Percentiles rank a stretch among this genome's conserved stretches.
Conservation (phyloP, 345 rosid species). For the Eucalyptus sp. region DNA sequence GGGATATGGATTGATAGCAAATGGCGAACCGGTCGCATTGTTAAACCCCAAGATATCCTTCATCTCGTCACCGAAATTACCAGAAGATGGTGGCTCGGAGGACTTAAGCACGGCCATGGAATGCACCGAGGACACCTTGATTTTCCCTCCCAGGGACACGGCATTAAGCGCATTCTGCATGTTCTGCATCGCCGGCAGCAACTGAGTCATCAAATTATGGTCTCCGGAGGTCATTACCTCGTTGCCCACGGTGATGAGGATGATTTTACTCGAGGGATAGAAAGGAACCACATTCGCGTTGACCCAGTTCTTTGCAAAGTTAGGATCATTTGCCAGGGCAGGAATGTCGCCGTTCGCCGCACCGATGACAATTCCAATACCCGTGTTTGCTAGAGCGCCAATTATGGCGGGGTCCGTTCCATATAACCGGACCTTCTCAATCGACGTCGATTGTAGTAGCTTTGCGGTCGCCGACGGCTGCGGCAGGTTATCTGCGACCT, state of each 20-base stretch:
- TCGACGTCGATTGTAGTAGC: slow-evolving; percentile 65
- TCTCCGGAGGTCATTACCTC: slow-evolving; percentile 47
- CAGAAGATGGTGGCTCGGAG: slow-evolving; percentile 78
- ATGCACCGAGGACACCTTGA: slow-evolving; percentile 79
- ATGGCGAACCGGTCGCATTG: slow-evolving; percentile 65
- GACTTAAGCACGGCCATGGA: slow-evolving; percentile 51
- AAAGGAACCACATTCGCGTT: slow-evolving; percentile 53
- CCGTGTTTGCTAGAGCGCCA: slow-evolving; percentile 66
- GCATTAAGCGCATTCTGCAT: slow-evolving; percentile 59
- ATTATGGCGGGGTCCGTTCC: slow-evolving; percentile 69
- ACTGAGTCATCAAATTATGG: slow-evolving; percentile 33
- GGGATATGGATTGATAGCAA: slow-evolving; percentile 75
- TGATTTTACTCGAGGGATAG: slow-evolving; percentile 76
- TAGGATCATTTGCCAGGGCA: slow-evolving; percentile 60
- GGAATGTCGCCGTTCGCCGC: slow-evolving; percentile 63
- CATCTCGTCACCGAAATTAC: slow-evolving; percentile 46
- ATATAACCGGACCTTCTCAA: slow-evolving; percentile 64
- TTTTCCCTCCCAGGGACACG: slow-evolving; percentile 45
- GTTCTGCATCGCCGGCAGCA: slow-evolving; percentile 80
- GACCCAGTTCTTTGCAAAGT: slow-evolving; percentile 56
- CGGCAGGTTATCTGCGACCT: slow-evolving; percentile 75
- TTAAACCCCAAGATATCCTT: slow-evolving; percentile 58
- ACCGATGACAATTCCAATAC: slow-evolving; percentile 67
- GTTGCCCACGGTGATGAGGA: slow-evolving; percentile 70
- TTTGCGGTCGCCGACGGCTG: slow-evolving; percentile 57